Percentiles rank a stretch among this genome's conserved stretches.
phyloP scores from a whole-genome alignment of 2,329 filamentous ascomycete species.

The Myotisia sp. region DNA sequence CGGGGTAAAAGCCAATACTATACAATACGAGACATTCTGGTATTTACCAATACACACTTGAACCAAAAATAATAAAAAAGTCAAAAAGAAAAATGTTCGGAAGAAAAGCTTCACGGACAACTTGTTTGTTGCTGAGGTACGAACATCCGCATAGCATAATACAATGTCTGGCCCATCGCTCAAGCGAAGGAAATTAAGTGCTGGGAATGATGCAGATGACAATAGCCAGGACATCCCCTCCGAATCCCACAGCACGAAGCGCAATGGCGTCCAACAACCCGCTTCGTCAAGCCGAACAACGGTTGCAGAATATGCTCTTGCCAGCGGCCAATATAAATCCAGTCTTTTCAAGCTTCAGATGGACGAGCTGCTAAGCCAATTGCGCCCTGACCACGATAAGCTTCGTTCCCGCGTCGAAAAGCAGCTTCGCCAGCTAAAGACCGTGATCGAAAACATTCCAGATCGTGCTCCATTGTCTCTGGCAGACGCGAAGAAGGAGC shows the following conservation, averaged over 20 bases:
- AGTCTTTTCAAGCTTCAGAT: slow-evolving; percentile 55
- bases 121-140: neutral
- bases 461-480: slow-evolving; percentile 39
- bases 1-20: too few relatives aligned
- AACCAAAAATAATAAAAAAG: slow-evolving; percentile 1
- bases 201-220: slow-evolving; percentile 16
- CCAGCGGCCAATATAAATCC: slow-evolving; percentile 47
- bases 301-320: slow-evolving; percentile 22
- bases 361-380: slow-evolving; percentile 46
- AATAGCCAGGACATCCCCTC: slow-evolving; percentile 14
- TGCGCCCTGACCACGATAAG: slow-evolving; percentile 45
- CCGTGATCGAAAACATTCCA: slow-evolving; percentile 43
- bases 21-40: too few relatives aligned
- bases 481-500: slow-evolving; percentile 50
- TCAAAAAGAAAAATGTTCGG: neutral
- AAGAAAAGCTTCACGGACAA: neutral
- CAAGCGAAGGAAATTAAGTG: slow-evolving; percentile 36
- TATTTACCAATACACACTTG: slow-evolving; percentile 1
- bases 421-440: slow-evolving; percentile 41
- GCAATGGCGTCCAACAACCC: slow-evolving; percentile 9
- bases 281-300: slow-evolving; percentile 17
- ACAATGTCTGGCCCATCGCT: slow-evolving; percentile 23
- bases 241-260: slow-evolving; percentile 1
- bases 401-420: slow-evolving; percentile 40
- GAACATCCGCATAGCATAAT: neutral